A percentile compares a stretch with the other conserved stretches of the same genome.
These are phyloP conservation scores for Ceratocystis harringtonii DNA, from an alignment of 2,329 filamentous ascomycete genomes.

Conservation along the genomic window DNA sequence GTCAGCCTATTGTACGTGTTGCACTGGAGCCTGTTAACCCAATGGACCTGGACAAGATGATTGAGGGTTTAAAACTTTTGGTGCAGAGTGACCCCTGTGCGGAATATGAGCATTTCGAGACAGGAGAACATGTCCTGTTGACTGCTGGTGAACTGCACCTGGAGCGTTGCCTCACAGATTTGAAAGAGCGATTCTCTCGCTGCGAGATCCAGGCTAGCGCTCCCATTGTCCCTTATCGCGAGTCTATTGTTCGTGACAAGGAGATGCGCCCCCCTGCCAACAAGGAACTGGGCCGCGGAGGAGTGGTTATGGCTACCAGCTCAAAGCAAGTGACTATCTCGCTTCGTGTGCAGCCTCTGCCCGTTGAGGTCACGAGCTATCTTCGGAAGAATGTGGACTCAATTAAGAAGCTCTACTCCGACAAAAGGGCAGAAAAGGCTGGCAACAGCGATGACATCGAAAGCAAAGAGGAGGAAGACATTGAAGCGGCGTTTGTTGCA, in stretches of 20 bases:
- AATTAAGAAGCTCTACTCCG: conserved; percentile 64
- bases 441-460: conserved; percentile 26
- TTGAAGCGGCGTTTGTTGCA: conserved; percentile 43
- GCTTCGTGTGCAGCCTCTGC: conserved; percentile 64
- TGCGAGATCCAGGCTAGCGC: conserved; percentile 92
- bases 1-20: conserved; percentile 86
- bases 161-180: conserved; percentile 82
- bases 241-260: conserved; percentile 72
- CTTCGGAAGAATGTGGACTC: conserved; percentile 63
- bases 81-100: conserved; percentile 94
- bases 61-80: conserved; percentile 67
- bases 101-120: conserved; percentile 83
- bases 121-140: conserved; percentile 85
- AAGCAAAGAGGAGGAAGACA: conserved; percentile 25
- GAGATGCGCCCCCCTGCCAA: conserved; percentile 87
- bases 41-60: conserved; percentile 86
- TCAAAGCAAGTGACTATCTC: conserved; percentile 75
- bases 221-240: conserved; percentile 88
- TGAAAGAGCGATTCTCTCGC: conserved; percentile 79
- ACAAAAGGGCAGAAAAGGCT: conserved; percentile 39
- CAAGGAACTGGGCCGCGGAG: conserved; percentile 73
- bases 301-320: conserved; percentile 56
- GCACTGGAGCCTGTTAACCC: conserved; percentile 89
- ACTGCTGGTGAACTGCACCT: conserved; percentile 91
- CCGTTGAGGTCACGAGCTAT: conserved; percentile 66